Percentiles rank a stretch among this genome's conserved stretches.
Conservation (phyloP, 2,329 filamentous ascomycete genomes). For the Trichoderma semiorbis region DNA sequence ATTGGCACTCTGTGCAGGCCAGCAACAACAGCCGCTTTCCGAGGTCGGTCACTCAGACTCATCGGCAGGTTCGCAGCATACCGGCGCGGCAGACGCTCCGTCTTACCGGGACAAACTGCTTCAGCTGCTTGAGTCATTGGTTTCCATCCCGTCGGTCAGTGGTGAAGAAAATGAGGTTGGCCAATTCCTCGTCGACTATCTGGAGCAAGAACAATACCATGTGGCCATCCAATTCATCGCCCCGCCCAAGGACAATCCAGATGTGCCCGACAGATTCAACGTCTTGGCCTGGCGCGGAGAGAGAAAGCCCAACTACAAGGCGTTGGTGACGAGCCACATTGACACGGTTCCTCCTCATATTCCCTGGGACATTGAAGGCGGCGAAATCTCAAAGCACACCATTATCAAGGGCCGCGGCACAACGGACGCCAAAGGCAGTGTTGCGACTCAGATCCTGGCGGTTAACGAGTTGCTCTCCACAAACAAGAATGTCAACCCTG, state of each 20-base stretch:
- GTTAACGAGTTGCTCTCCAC: slow-evolving; percentile 51
- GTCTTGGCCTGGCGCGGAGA: slow-evolving; percentile 64
- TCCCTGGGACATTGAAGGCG: slow-evolving; percentile 58
- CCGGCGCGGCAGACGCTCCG: slow-evolving; percentile 23
- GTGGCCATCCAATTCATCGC: slow-evolving; percentile 42
- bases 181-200: slow-evolving; percentile 63
- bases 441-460: slow-evolving; percentile 72
- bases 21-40: slow-evolving; percentile 17
- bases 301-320: slow-evolving; percentile 47
- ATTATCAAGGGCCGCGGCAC: slow-evolving; percentile 69
- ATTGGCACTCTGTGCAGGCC: slow-evolving; percentile 14
- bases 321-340: slow-evolving; percentile 77
- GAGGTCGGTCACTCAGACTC: background rate
- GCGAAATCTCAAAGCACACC: slow-evolving; percentile 41
- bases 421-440: slow-evolving; percentile 67
- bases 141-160: slow-evolving; percentile 69
- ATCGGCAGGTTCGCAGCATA: background rate
- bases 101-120: slow-evolving; percentile 54
- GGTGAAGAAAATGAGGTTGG: slow-evolving; percentile 67
- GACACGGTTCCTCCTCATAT: slow-evolving; percentile 74
- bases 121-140: slow-evolving; percentile 69
- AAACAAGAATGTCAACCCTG: slow-evolving; percentile 37
- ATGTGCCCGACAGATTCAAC: slow-evolving; percentile 55
- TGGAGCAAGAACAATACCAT: slow-evolving; percentile 48
- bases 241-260: slow-evolving; percentile 30